phyloP scores from a whole-genome alignment of 2,329 filamentous ascomycete genomes.

The Gremmenia infestans region DNA sequence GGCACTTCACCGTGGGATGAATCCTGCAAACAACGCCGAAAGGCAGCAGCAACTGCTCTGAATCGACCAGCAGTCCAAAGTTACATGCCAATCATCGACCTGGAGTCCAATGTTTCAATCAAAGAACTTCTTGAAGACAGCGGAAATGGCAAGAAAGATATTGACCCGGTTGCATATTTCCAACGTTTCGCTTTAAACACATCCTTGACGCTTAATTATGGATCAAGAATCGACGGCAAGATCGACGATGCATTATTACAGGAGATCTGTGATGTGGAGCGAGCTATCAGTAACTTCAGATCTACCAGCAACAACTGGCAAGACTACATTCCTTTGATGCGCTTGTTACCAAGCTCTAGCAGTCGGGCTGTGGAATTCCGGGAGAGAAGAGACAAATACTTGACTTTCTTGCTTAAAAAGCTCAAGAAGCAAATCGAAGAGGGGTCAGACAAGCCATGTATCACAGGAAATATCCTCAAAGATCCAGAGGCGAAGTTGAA shows the following conservation, averaged over 20 bases:
- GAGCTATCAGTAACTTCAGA: constrained; percentile 69
- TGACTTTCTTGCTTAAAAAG: constrained; percentile 53
- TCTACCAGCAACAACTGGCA: constrained; percentile 81
- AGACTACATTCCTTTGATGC: constrained; percentile 74
- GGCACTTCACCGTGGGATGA: constrained; percentile 83
- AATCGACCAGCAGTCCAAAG: constrained; percentile 71
- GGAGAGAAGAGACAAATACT: constrained; percentile 61
- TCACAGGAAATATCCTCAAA: constrained; percentile 60
- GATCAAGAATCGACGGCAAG: constrained; percentile 67
- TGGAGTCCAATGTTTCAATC: constrained; percentile 68
- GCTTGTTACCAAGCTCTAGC: constrained; percentile 59
- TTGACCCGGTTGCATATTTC: constrained; percentile 70
- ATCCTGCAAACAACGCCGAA: constrained; percentile 70
- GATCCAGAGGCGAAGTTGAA: constrained; percentile 62
- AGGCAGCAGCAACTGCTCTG: constrained; percentile 72
- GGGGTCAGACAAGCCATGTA: constrained; percentile 63
- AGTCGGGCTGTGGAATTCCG: constrained; percentile 60
- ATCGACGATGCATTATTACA: constrained; percentile 61
- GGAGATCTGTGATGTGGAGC: constrained; percentile 72
- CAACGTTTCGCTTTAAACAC: constrained; percentile 74
- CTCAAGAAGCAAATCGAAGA: constrained; percentile 56
- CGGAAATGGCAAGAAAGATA: constrained; percentile 53
- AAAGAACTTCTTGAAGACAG: constrained; percentile 65
- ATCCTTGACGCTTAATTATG: constrained; percentile 73
- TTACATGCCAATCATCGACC: constrained; percentile 78